Percentiles rank a stretch among this genome's conserved stretches.
Conservation (phyloP, 768 basidiomycete genomes). For the Dentipellis sp. region DNA sequence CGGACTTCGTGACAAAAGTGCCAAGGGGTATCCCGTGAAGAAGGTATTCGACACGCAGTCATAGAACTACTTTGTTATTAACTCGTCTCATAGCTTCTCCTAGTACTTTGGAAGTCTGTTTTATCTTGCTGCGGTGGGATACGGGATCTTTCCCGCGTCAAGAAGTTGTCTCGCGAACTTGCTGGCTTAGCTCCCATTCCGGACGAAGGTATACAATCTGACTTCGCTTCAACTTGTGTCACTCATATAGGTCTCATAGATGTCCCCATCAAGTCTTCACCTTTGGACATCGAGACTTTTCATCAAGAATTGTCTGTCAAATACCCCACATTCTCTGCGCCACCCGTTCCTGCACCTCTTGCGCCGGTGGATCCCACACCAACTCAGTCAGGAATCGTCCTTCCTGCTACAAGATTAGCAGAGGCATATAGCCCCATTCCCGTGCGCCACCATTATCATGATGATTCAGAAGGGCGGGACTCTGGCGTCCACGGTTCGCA, state of each 20-base stretch:
- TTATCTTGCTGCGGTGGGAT: slow-evolving; percentile 90
- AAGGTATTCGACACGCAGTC: slow-evolving; percentile 45
- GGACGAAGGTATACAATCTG: slow-evolving; percentile 31
- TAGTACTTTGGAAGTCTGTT: slow-evolving; percentile 91
- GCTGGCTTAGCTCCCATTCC: slow-evolving; percentile 56
- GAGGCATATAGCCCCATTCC: slow-evolving; percentile 92
- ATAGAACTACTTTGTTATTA: slow-evolving; percentile 6
- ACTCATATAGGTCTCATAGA: slow-evolving; percentile 22
- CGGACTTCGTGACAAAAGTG: slow-evolving; percentile 83
- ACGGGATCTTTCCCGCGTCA: slow-evolving; percentile 75
- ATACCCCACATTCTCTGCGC: slow-evolving; percentile 86
- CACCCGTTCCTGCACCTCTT: slow-evolving; percentile 31
- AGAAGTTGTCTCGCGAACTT: slow-evolving; percentile 78
- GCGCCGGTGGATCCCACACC: slow-evolving; percentile 11
- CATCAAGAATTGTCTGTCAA: slow-evolving; percentile 88
- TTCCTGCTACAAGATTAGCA: slow-evolving; percentile 59
- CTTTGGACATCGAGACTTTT: slow-evolving; percentile 84
- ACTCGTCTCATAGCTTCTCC: slow-evolving; percentile 52
- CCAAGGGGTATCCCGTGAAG: slow-evolving; percentile 95
- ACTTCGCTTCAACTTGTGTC: not conserved
- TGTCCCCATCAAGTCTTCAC: slow-evolving; percentile 78
- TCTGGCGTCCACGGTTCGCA: slow-evolving; percentile 28
- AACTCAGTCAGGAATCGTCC: slow-evolving; percentile 18
- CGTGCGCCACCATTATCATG: slow-evolving; percentile 87
- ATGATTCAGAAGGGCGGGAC: slow-evolving; percentile 48